Percentiles rank a stretch among this genome's conserved stretches.
Conservation (phyloP, 2,329 filamentous ascomycete genomes). For the Incumbomyces lentus region DNA sequence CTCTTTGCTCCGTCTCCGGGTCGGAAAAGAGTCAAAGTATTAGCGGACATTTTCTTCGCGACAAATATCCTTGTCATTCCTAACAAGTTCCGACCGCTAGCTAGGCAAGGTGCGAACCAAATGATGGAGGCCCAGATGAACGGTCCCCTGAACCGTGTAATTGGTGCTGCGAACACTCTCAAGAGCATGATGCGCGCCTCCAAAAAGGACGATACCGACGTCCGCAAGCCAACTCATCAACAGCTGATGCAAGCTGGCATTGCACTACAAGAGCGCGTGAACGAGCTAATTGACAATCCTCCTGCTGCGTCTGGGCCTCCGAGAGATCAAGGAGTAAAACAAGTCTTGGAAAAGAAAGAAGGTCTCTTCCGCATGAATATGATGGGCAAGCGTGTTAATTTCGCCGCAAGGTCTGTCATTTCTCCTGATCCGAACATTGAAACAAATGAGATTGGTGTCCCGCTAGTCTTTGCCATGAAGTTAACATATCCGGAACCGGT, state of each 20-base stretch:
- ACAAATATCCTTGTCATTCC: constrained; percentile 78
- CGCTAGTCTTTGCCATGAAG: constrained; percentile 93
- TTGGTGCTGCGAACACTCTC: constrained; percentile 66
- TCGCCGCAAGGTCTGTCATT: constrained; percentile 92
- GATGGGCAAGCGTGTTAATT: constrained; percentile 99
- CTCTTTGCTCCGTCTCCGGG: constrained; percentile 68
- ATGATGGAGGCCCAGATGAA: constrained; percentile 87
- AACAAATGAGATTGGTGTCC: constrained; percentile 96
- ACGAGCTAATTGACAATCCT: constrained; percentile 82
- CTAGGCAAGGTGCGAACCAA: constrained; percentile 65
- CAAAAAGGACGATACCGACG: constrained; percentile 33
- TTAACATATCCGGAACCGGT: constrained; percentile 95
- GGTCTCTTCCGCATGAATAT: constrained; percentile 98
- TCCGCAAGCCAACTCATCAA: constrained; percentile 55
- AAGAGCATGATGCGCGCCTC: constrained; percentile 45
- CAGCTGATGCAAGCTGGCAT: constrained; percentile 68
- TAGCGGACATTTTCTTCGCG: constrained; percentile 88
- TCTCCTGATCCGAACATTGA: constrained; percentile 98
- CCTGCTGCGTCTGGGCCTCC: constrained; percentile 69
- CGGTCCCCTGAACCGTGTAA: constrained; percentile 71
- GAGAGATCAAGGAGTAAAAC: constrained; percentile 91
- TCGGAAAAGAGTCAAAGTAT: constrained; percentile 50
- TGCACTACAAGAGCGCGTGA: constrained; percentile 77
- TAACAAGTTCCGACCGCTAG: constrained; percentile 82
- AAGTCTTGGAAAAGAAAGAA: constrained; percentile 96